Conservation (phyloP, 1,284 basidiomycete genomes). For the Xerocomus minutiporus region DNA sequence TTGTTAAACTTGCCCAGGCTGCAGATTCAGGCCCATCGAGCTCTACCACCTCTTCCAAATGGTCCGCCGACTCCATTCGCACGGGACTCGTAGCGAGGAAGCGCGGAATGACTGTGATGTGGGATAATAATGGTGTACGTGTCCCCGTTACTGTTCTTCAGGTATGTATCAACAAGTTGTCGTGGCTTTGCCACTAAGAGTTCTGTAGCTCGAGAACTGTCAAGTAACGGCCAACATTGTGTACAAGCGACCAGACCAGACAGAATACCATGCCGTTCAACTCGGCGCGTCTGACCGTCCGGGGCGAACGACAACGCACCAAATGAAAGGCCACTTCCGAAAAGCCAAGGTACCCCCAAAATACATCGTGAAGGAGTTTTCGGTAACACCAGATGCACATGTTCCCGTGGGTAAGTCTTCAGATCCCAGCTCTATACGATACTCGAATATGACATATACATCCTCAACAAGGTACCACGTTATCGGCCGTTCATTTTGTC, state of each 20-base stretch:
- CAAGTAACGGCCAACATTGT: constrained; percentile 78
- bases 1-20: constrained; percentile 32
- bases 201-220: constrained; percentile 69
- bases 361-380: constrained; percentile 85
- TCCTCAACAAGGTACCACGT: constrained; percentile 62
- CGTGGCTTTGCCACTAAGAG: constrained; percentile 8
- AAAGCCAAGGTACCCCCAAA: constrained; percentile 85
- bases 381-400: constrained; percentile 84
- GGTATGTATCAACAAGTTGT: constrained; percentile 45
- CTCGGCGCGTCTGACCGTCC: constrained; percentile 75
- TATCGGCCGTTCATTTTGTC: constrained; percentile 94
- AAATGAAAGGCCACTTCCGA: constrained; percentile 84
- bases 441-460: neutral
- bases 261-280: constrained; percentile 82
- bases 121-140: constrained; percentile 85
- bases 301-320: constrained; percentile 61
- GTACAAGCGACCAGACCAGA: constrained; percentile 58
- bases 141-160: constrained; percentile 94
- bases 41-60: constrained; percentile 45
- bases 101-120: constrained; percentile 92
- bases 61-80: constrained; percentile 84
- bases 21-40: constrained; percentile 27
- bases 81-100: constrained; percentile 96
- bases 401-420: constrained; percentile 69
- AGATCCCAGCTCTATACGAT: neutral